Conservation (phyloP, 345 rosid genomes). For the Aquilaria sinensis region DNA sequence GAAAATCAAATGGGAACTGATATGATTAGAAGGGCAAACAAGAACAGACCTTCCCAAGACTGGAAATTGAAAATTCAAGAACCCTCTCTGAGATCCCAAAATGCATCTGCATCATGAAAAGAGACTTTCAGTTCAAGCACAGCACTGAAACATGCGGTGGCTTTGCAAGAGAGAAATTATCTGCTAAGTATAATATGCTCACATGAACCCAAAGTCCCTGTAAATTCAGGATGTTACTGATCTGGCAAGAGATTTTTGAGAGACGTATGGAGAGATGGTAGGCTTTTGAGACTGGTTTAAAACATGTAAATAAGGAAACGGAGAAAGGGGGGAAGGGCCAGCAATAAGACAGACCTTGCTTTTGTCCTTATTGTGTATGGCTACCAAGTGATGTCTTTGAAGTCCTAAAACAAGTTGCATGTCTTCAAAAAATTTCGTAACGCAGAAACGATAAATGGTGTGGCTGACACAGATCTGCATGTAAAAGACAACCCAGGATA, state of each 20-base stretch:
- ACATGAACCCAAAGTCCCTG: slow-evolving; percentile 5
- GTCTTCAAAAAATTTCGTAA: too few species aligned
- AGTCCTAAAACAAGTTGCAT: too few species aligned
- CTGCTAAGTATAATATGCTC: neutral
- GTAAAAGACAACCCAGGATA: too few species aligned
- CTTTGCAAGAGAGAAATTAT: neutral
- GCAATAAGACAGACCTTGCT: slow-evolving; percentile 7
- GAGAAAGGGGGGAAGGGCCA: neutral
- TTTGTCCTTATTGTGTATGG: slow-evolving; percentile 12
- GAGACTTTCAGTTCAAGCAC: slow-evolving; percentile 6
- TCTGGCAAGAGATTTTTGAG: slow-evolving; percentile 15
- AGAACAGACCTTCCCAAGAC: slow-evolving; percentile 21
- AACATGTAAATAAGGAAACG: slow-evolving; percentile 1
- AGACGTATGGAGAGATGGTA: neutral
- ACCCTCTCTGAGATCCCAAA: slow-evolving; percentile 12
- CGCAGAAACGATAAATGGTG: too few species aligned
- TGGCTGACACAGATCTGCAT: too few species aligned
- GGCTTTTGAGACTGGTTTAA: slow-evolving; percentile 4
- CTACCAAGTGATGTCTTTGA: too few species aligned
- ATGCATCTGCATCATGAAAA: slow-evolving; percentile 28
- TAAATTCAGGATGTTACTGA: slow-evolving; percentile 6
- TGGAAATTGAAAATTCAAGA: slow-evolving; percentile 1
- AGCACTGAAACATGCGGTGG: neutral
- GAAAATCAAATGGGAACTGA: too few species aligned
- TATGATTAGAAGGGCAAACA: neutral